Evolutionary conservation across 2,329 filamentous ascomycete genomes (phyloP), one percentile per base, ranked within the genome.

Genomic region (Colletotrichum musicola): DNA sequence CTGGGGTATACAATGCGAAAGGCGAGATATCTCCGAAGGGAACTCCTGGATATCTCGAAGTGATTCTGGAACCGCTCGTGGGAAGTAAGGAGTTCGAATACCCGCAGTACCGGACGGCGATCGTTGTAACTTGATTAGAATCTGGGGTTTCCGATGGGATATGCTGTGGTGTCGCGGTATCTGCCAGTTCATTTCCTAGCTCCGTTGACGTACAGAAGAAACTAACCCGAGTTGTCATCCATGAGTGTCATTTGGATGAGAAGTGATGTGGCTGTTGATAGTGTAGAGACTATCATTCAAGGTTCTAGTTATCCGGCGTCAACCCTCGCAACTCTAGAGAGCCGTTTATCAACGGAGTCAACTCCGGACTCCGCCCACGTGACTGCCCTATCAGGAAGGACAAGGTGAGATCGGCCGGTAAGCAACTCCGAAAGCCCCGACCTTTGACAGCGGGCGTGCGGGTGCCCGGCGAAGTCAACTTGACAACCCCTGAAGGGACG

Each of bases 351-450:
- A 47, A 20, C 42, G 56, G 56, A 49, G 16, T 49, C 44, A n/a
- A 16, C 56, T 59, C 56, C 42, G 42, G 49, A 14, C 25, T 18
- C 56, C 56, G 42, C 25, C 44, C 42, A 59, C 42, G 56, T 59
- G 56, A 59, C 20, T 6, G 4, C 18, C 35, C 5, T 6, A 20
- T 47, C 22, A 22, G 56, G 42, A 47, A 59, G 25, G 55, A 38
- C 20, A 40, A 20, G 25, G 16, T 22, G 16, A 47, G 22, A 59
- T 59, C 56, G 56, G 25, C 38, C 56, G 56, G 56, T 20, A 59
- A 30, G 18, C 16, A 10, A 49, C 27, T 12, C 56, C 42, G 56
- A 14, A 22, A 16, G 46, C 13, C 12, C 56, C 44, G 56, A 49
- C 16, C 14, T 59, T 14, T 47, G 55, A n/a, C 47, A 9, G 42